Base-by-base conservation (phyloP, 179 eudicot genomes). In the Nepenthes alata region DNA sequence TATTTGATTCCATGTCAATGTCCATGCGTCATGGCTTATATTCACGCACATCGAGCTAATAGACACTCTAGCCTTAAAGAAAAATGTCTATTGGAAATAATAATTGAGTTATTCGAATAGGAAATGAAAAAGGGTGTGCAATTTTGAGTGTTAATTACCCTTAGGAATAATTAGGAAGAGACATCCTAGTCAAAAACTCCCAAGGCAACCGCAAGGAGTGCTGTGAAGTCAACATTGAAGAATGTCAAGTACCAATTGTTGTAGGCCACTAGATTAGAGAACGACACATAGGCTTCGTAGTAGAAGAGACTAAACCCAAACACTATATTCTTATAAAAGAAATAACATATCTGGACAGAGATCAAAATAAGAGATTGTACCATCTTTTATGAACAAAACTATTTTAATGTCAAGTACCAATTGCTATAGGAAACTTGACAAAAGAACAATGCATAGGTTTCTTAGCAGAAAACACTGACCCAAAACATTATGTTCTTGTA, bases 181-280 rank as follows among this genome's bases (percentile, higher is more conserved):
- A 63, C 67, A 35, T 63, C 67, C 52, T 53, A 52, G 44, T 63
- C 67, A 15, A 63, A 63, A 7, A 63, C 67, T 12, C 67, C 67
- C 38, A 63, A 48, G 41, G 66, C 66, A 7, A 63, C 53, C 12
- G 38, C 66, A 7, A 58, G 66, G 9, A 63, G 58, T 16, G 66
- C 52, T 9, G 66, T 63, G 66, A 63, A 63, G 37, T 37, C 14
- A 10, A 63, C 58, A 2, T 63, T 63, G 47, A 37, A 63, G 34
- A 38, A 55, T 9, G 66, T 14, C 66, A 63, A 37, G 58, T 63
- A 63, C 66, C 66, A 63, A 35, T 63, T 58, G 9, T 63, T 63
- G 58, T 63, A 63, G 37, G 66, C 66, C 2, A 58, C 58, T 35
- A 12, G 14, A 16, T 36, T 58, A 0, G 66, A 63, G 66, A 63